These are phyloP conservation scores for Alternaria arbusti DNA, from an alignment of 2,329 filamentous ascomycete genomes.

Conservation along the genomic window DNA sequence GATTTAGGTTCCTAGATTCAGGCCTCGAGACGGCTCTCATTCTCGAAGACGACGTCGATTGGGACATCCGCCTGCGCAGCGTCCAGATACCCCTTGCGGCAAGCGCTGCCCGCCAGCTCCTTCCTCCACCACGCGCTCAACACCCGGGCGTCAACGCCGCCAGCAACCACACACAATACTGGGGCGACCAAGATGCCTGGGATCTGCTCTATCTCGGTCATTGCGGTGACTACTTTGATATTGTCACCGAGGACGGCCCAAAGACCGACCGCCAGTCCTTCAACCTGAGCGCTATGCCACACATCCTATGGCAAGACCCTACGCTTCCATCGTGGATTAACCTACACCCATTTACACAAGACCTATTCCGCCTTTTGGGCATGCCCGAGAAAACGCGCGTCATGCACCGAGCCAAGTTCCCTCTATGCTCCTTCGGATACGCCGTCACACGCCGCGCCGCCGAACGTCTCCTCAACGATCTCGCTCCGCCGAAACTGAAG, in stretches of 20 bases:
- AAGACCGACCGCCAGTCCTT: conserved; percentile 29
- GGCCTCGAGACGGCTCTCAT: conserved; percentile 52
- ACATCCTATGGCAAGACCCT: conserved; percentile 46
- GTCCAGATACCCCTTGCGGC: conserved; percentile 52
- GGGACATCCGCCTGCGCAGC: conserved; percentile 53
- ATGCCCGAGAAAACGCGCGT: conserved; percentile 47
- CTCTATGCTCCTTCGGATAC: conserved; percentile 55
- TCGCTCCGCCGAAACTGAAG: conserved; percentile 43
- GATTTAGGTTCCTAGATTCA: conserved; percentile 50
- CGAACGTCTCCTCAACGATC: conserved; percentile 46
- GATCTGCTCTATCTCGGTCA: conserved; percentile 55
- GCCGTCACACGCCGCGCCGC: conserved; percentile 51
- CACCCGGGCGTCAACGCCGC: conserved; percentile 24
- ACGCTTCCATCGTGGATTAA: conserved; percentile 45
- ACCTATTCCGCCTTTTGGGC: conserved; percentile 44
- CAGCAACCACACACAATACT: conserved; percentile 45
- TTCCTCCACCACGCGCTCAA: conserved; percentile 36
- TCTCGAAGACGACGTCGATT: conserved; percentile 56
- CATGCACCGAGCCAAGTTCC: conserved; percentile 51
- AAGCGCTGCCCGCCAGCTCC: conserved; percentile 47
- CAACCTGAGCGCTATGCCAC: conserved; percentile 42
- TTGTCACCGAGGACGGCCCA: conserved; percentile 40
- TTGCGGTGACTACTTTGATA: conserved; percentile 52
- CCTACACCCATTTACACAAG: conserved; percentile 50
- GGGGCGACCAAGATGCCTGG: conserved; percentile 50